Conservation (phyloP, 768 basidiomycete genomes). For the Termitomyces sp. region DNA sequence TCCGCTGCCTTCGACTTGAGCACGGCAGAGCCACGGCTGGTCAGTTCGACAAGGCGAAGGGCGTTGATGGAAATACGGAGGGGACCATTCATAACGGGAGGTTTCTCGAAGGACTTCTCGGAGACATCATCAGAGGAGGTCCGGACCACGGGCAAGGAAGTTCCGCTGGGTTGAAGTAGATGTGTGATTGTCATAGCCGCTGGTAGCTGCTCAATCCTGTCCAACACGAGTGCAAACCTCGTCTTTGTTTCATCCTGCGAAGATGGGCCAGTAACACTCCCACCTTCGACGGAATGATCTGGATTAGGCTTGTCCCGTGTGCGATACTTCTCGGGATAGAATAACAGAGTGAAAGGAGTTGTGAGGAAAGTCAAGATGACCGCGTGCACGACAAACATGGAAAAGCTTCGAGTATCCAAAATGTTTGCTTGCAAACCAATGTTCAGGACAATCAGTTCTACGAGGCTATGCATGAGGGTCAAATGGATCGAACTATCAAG, state of each 20-base stretch:
- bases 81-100: slow-evolving; percentile 1
- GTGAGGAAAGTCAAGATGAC: slow-evolving; percentile 79
- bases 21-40: slow-evolving; percentile 82
- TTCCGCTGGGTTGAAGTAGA: slow-evolving; percentile 50
- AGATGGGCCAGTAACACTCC: slow-evolving; percentile 14
- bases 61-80: slow-evolving; percentile 56
- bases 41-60: slow-evolving; percentile 88
- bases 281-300: slow-evolving; percentile 20
- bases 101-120: slow-evolving; percentile 19
- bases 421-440: slow-evolving; percentile 73
- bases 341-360: slow-evolving; percentile 73
- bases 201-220: slow-evolving; percentile 78
- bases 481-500: background rate
- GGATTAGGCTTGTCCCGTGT: slow-evolving; percentile 25
- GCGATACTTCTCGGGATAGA: slow-evolving; percentile 72
- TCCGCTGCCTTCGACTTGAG: slow-evolving; percentile 79
- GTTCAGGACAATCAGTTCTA: slow-evolving; percentile 91
- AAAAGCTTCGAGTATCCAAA: slow-evolving; percentile 65
- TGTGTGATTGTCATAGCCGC: slow-evolving; percentile 80
- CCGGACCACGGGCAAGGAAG: background rate
- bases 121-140: slow-evolving; percentile 26
- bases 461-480: slow-evolving; percentile 38
- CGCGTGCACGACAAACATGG: slow-evolving; percentile 85
- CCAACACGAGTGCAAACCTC: slow-evolving; percentile 71
- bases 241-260: slow-evolving; percentile 45